Evolutionary conservation across 306 rosid species (phyloP).

Genomic region (Quercus aquifolioides): DNA sequence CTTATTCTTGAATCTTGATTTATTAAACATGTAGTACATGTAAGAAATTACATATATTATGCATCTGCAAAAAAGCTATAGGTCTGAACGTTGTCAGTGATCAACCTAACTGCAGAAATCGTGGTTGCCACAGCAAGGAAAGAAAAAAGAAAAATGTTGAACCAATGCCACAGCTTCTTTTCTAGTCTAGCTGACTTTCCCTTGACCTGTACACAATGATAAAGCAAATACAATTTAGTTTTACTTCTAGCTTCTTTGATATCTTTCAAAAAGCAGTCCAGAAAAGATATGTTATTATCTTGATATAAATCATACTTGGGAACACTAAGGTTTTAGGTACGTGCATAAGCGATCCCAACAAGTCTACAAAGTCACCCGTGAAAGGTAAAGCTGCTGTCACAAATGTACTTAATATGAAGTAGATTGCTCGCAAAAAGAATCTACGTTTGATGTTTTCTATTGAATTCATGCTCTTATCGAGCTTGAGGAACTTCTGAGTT

Average conservation of each 20-base stretch:
- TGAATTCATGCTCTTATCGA: constrained; percentile 33
- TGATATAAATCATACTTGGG: constrained; percentile 62
- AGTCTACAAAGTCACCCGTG: constrained; percentile 55
- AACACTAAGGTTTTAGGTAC: constrained; percentile 54
- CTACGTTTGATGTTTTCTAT: constrained; percentile 35
- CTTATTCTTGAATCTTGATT: neutral
- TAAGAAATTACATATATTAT: constrained; percentile 4
- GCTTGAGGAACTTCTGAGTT: constrained; percentile 25
- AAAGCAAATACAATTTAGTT: neutral
- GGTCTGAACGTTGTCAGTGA: constrained; percentile 27
- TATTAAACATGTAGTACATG: neutral
- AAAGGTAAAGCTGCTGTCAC: constrained; percentile 56
- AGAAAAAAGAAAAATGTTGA: constrained; percentile 34
- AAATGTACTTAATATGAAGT: constrained; percentile 38
- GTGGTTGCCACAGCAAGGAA: constrained; percentile 43
- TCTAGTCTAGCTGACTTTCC: constrained; percentile 40
- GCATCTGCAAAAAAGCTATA: constrained; percentile 48
- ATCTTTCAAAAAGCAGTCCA: neutral
- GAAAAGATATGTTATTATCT: constrained; percentile 21
- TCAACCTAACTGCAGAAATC: constrained; percentile 42
- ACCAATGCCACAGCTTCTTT: constrained; percentile 57
- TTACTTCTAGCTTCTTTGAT: neutral
- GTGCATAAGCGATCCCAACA: constrained; percentile 49
- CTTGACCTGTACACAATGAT: constrained; percentile 34
- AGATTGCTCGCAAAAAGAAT: constrained; percentile 25